Evolutionary conservation across 192 early-diverging fungal species (phyloP).

Genomic region (Backusella tarrabulga): DNA sequence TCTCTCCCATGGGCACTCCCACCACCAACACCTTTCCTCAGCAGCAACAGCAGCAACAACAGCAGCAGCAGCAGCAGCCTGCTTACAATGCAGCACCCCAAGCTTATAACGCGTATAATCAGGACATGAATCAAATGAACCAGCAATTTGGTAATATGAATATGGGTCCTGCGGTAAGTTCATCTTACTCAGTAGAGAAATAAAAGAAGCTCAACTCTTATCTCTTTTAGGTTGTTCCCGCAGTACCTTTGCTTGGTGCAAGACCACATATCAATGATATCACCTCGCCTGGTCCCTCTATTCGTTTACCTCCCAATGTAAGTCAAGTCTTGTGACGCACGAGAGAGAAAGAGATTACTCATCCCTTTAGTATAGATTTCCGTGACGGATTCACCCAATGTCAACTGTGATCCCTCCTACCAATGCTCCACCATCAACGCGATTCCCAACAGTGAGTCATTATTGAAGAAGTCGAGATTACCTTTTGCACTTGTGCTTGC

Average conservation of each 20-base stretch:
- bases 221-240: constrained; percentile 16
- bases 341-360: not conserved
- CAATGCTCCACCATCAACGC: constrained; percentile 90
- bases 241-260: constrained; percentile 51
- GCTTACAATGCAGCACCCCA: constrained; percentile 4
- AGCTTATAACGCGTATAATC: constrained; percentile 15
- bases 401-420: constrained; percentile 76
- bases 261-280: constrained; percentile 49
- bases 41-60: constrained; percentile 7
- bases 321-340: not conserved
- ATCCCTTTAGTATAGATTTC: constrained; percentile 27
- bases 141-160: constrained; percentile 42
- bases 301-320: constrained; percentile 54
- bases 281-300: constrained; percentile 42
- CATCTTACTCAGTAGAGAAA: not conserved
- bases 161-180: constrained; percentile 12
- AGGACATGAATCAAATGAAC: constrained; percentile 23
- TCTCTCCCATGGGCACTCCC: constrained; percentile 8
- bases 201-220: not conserved
- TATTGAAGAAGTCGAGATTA: constrained; percentile 85
- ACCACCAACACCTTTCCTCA: constrained; percentile 16
- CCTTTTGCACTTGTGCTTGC: constrained; percentile 90
- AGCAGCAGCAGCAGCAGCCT: constrained; percentile 14
- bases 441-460: constrained; percentile 77
- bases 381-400: constrained; percentile 50